Conservation (phyloP, 495 filamentous ascomycete species). For the Penicillium herquei region DNA sequence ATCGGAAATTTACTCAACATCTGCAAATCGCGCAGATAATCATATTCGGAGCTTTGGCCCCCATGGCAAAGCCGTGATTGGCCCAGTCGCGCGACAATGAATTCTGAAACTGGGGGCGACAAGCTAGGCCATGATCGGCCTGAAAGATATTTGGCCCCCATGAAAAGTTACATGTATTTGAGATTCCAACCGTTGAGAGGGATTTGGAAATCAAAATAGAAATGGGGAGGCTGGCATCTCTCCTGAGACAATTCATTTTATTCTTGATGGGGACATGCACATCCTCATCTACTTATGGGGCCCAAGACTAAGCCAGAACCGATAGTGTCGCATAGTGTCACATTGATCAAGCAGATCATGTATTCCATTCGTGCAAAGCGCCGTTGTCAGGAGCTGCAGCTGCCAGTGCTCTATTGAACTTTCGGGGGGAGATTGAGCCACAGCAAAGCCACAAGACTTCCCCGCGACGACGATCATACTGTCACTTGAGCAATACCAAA, state of each 20-base stretch:
- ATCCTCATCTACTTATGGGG: slow-evolving; percentile 14
- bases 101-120: slow-evolving; percentile 8
- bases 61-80: background rate
- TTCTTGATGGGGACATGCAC: slow-evolving; percentile 6
- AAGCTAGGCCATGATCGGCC: slow-evolving; percentile 6
- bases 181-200: no score
- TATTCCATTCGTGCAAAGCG: no score
- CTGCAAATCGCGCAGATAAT: background rate
- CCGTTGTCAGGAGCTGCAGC: background rate
- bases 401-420: background rate
- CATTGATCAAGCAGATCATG: background rate
- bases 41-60: slow-evolving; percentile 7
- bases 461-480: background rate
- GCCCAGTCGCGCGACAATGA: slow-evolving; percentile 2
- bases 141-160: slow-evolving; percentile 1
- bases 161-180: background rate
- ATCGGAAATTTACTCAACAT: background rate
- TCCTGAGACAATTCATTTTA: slow-evolving; percentile 2
- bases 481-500: background rate
- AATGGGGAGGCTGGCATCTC: slow-evolving; percentile 11
- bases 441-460: background rate
- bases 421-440: background rate
- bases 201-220: background rate
- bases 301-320: background rate
- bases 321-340: slow-evolving; percentile 3